phyloP scores from a whole-genome alignment of 2,329 filamentous ascomycete genomes.

The Cladosporium sp. region DNA sequence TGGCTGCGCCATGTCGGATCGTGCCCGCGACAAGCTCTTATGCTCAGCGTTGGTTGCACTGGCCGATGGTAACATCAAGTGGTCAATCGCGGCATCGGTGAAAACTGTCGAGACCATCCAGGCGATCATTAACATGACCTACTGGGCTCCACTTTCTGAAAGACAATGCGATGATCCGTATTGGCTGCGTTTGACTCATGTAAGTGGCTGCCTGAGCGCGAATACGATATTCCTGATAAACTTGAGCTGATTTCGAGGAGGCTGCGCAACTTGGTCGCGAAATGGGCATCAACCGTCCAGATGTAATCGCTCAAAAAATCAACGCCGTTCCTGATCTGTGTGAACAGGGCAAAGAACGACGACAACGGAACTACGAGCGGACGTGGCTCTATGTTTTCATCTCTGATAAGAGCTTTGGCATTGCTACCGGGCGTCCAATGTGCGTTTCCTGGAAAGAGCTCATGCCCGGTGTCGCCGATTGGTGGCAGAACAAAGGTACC shows the following conservation, averaged over 20 bases:
- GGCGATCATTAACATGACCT: conserved; percentile 11
- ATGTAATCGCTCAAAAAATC: conserved; percentile 3
- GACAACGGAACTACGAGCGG: conserved; percentile 9
- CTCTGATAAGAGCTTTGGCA: conserved; percentile 8
- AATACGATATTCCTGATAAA: too few species aligned
- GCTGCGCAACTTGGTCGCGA: conserved; percentile 7
- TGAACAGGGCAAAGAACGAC: not conserved
- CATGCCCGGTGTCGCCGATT: conserved; percentile 7
- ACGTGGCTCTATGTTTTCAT: conserved; percentile 8
- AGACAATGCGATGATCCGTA: conserved; percentile 10
- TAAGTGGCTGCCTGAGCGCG: not conserved
- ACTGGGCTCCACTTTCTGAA: conserved; percentile 9
- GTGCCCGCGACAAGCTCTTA: conserved; percentile 8
- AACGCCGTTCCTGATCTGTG: conserved; percentile 5
- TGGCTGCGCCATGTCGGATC: conserved; percentile 10
- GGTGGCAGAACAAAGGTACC: conserved; percentile 3
- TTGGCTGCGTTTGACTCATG: conserved; percentile 9
- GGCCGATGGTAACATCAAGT: conserved; percentile 9
- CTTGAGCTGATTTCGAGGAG: too few species aligned
- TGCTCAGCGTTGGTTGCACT: conserved; percentile 2
- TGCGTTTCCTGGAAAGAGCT: conserved; percentile 11
- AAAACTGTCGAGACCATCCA: conserved; percentile 10
- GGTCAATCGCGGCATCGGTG: conserved; percentile 8
- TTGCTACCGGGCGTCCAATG: conserved; percentile 6
- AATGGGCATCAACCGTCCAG: conserved; percentile 5